Conservation (phyloP, 257 asterid species). For the Forsythia viridissima region DNA sequence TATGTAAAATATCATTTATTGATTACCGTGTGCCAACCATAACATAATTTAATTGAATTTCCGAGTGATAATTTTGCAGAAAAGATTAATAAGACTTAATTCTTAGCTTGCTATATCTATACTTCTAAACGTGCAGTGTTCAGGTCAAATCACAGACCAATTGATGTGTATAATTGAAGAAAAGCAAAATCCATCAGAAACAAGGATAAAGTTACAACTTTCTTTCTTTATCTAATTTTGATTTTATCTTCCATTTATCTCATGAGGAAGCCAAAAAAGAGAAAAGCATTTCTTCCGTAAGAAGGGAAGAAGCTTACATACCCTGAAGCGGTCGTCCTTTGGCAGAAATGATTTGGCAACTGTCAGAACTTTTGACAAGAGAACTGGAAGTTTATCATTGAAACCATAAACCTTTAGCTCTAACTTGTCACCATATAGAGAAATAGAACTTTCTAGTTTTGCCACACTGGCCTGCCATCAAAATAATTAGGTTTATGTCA, state of each 20-base stretch:
- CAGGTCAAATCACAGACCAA: not conserved
- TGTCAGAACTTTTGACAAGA: constrained; percentile 73
- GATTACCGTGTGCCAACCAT: constrained; percentile 5
- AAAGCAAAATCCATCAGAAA: constrained; percentile 13
- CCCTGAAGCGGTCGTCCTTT: constrained; percentile 89
- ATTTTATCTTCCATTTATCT: not conserved
- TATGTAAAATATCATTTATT: not conserved
- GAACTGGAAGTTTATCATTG: constrained; percentile 91
- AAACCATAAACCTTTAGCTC: constrained; percentile 95
- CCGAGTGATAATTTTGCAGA: constrained; percentile 2
- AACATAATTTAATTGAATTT: constrained; percentile 17
- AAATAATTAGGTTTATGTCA: constrained; percentile 9
- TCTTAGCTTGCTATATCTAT: not conserved
- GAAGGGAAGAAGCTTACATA: constrained; percentile 31
- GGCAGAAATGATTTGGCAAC: constrained; percentile 71
- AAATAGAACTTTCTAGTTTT: constrained; percentile 85
- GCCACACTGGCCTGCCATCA: constrained; percentile 90
- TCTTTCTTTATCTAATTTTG: not conserved
- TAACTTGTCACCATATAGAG: constrained; percentile 85
- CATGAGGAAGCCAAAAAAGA: not conserved
- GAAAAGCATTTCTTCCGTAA: not conserved
- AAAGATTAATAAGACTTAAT: not conserved
- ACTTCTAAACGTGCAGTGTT: constrained; percentile 2
- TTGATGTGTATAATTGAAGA: no score
- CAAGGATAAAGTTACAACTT: constrained; percentile 8